Evolutionary conservation across 2,329 filamentous ascomycete genomes (phyloP).

Genomic region (Fusarium sp.): DNA sequence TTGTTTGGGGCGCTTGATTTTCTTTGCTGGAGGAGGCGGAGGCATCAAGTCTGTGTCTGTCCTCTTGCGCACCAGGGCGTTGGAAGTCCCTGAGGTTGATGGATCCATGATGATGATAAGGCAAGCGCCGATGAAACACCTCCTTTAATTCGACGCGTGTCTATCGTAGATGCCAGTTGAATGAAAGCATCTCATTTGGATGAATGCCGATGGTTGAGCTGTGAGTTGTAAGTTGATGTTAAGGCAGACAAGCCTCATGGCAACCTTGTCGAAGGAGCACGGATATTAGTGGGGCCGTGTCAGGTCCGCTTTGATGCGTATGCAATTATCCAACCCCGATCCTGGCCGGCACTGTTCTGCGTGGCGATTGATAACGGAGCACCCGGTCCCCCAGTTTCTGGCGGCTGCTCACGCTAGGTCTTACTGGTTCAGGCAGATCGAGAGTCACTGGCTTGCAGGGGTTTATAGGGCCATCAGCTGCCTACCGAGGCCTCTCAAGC

Average conservation of each 20-base stretch:
- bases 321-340: constrained; percentile 42
- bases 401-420: constrained; percentile 34
- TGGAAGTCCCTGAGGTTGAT: constrained; percentile 53
- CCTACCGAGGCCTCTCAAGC: constrained; percentile 29
- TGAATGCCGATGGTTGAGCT: background rate
- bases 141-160: background rate
- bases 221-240: background rate
- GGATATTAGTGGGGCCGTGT: constrained; percentile 22
- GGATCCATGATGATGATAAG: constrained; percentile 52
- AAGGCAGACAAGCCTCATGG: background rate
- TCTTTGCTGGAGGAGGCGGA: constrained; percentile 84
- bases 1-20: constrained; percentile 89
- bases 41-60: constrained; percentile 82
- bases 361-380: constrained; percentile 41
- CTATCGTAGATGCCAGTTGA: too few species aligned
- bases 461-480: background rate
- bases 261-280: background rate
- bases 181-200: background rate
- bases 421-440: constrained; percentile 38
- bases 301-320: constrained; percentile 27
- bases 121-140: background rate
- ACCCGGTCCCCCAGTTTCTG: constrained; percentile 31
- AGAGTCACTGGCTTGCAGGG: constrained; percentile 25
- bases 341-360: background rate
- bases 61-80: constrained; percentile 75